These are phyloP conservation scores for Ulmus americana DNA, from an alignment of 331 rosid species.

Conservation along the genomic window DNA sequence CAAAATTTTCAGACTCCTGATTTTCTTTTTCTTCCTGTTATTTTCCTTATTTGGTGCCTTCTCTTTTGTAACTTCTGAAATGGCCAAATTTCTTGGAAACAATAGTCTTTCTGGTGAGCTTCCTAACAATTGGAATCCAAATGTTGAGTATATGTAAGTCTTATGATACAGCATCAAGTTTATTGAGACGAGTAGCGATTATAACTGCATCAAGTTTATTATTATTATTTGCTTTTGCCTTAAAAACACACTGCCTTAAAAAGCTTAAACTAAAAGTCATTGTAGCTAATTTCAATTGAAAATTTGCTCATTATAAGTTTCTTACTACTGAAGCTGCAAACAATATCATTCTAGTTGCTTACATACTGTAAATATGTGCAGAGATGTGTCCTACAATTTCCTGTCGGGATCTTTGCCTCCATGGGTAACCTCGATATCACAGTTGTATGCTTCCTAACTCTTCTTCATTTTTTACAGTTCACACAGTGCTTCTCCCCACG, in stretches of 20 bases:
- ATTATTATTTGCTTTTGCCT: not conserved
- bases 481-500: no score
- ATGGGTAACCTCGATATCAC: not conserved
- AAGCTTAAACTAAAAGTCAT: not conserved
- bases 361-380: no score
- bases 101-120: constrained; percentile 44
- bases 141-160: constrained; percentile 51
- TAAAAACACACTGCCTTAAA: no score
- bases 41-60: not conserved
- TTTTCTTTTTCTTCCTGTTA: no score
- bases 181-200: no score
- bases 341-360: no score
- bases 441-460: constrained; percentile 1
- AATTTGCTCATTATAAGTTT: constrained; percentile 27
- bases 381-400: no score
- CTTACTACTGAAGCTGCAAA: no score
- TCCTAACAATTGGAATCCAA: constrained; percentile 31
- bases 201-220: not conserved
- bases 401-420: not conserved
- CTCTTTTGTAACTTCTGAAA: constrained; percentile 12
- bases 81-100: constrained; percentile 9
- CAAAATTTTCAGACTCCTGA: not conserved
- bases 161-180: not conserved
- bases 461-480: not conserved
- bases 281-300: constrained; percentile 37